Base-by-base conservation (phyloP, 1,284 basidiomycete genomes). In the Lentinus polychrous region DNA sequence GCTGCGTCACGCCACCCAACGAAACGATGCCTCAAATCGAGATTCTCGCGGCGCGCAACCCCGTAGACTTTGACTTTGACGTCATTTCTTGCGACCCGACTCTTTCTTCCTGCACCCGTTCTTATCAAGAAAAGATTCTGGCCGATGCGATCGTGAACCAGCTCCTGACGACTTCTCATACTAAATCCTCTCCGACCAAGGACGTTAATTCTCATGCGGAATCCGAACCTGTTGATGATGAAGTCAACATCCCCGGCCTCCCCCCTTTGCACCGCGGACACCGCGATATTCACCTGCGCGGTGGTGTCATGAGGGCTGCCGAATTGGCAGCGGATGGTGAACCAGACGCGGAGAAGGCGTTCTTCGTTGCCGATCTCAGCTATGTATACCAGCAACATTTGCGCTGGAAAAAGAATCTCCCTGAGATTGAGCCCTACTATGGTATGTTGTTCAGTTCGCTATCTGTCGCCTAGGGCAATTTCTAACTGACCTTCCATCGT, bases 301-400 rank as follows among this genome's bases (percentile, higher is more conserved):
- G 79, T 52, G 85, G 86, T 12, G 78, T 91, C 52, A 80, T 86
- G 67, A 72, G 75, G 31, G 81, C 86, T 1, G 70, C 74, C 10
- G 68, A 69, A 43, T 69, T 75, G 22, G 68, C 75, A 12, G 72
- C 71, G 36, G 70, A 71, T 24, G 72, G 76, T 51, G 74, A 77
- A 53, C 72, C 74, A 17, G 81, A 94, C 60, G 85, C 91, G 11
- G 96, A 99, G 68, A 85, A 86, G 56, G 94, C 96, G 1, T 98
- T 98, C 67, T 98, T 96, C 60, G 93, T 97, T 10, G 94, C 89
- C 24, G 94, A 99, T 68, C 79, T 99, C 32, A 84, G 87, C 55
- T 79, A 87, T 55, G 88, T 99, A 14, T 95, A 91, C 66, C 74
- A 75, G 50, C 93, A 96, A 62, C 89, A 94, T 61, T 71, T 85